Conservation (phyloP, 1,284 basidiomycete species). For the Ceratobasidium sp. region DNA sequence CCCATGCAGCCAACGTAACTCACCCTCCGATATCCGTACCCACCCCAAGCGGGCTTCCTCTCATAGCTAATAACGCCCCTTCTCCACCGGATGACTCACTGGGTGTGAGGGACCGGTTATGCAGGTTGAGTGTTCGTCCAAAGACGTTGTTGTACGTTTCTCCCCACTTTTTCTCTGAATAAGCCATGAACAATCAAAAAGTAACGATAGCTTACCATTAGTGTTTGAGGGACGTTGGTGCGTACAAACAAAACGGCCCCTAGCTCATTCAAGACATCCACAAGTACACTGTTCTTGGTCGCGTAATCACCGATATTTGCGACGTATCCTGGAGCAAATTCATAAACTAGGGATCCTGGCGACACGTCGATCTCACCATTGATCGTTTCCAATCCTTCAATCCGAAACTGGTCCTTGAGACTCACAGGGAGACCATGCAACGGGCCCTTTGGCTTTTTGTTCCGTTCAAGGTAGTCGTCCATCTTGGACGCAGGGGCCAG, state of each 20-base stretch:
- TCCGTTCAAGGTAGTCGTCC: constrained; percentile 46
- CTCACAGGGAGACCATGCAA: constrained; percentile 49
- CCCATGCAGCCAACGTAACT: too few species aligned
- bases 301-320: constrained; percentile 67
- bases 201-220: constrained; percentile 55
- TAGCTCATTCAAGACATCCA: constrained; percentile 64
- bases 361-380: constrained; percentile 61
- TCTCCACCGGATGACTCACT: constrained; percentile 72
- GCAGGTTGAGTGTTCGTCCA: constrained; percentile 71
- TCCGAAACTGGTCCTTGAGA: constrained; percentile 63
- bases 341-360: neutral
- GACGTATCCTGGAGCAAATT: constrained; percentile 61
- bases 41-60: constrained; percentile 66
- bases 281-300: constrained; percentile 62
- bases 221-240: constrained; percentile 74
- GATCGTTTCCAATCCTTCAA: constrained; percentile 65
- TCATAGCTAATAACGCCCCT: constrained; percentile 62
- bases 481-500: constrained; percentile 43
- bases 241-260: constrained; percentile 74
- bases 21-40: constrained; percentile 77
- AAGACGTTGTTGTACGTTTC: constrained; percentile 69
- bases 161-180: constrained; percentile 54
- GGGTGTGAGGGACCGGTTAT: constrained; percentile 59
- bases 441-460: constrained; percentile 48
- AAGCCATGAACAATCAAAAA: neutral